Evolutionary conservation across 495 filamentous ascomycete species (phyloP).

Genomic region (Podospora bellae-mahoneyi): DNA sequence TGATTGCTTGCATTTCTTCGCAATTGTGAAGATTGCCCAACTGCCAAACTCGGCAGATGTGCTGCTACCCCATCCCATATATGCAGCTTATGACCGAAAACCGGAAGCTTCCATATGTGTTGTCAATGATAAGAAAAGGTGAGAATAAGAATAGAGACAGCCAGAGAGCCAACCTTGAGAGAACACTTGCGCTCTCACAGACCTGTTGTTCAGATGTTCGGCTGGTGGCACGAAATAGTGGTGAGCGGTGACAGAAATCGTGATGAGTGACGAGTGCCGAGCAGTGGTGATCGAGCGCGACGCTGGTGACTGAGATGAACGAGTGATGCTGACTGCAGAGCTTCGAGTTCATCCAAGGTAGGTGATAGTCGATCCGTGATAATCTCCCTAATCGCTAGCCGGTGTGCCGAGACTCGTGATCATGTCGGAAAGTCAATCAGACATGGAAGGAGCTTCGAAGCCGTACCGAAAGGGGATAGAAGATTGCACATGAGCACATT

Average conservation of each 20-base stretch:
- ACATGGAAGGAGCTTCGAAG: not conserved
- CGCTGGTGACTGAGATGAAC: not conserved
- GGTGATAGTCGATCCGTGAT: not conserved
- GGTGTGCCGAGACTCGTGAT: not conserved
- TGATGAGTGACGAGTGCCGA: not conserved
- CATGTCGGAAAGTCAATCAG: not conserved
- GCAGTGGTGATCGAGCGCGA: too few species aligned
- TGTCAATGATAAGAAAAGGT: not conserved
- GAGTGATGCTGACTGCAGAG: not conserved
- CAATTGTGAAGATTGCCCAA: not conserved
- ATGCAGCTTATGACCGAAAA: not conserved
- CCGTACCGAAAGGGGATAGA: not conserved
- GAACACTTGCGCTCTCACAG: not conserved
- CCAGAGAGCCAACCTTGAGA: not conserved
- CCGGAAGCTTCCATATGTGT: not conserved
- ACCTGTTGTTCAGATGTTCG: not conserved
- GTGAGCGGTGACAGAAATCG: not conserved
- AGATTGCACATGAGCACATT: not conserved
- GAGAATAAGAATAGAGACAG: not conserved
- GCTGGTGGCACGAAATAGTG: not conserved
- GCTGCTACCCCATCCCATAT: not conserved
- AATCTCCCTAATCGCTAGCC: not conserved
- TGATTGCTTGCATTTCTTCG: conserved; percentile 6
- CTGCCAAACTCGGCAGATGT: conserved; percentile 4
- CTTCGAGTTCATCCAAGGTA: not conserved